Percentiles rank a stretch among this genome's conserved stretches.
These are phyloP conservation scores for Yamadazyma trypodendri DNA, from an alignment of 1,139 yeast species.

Conservation along the genomic window DNA sequence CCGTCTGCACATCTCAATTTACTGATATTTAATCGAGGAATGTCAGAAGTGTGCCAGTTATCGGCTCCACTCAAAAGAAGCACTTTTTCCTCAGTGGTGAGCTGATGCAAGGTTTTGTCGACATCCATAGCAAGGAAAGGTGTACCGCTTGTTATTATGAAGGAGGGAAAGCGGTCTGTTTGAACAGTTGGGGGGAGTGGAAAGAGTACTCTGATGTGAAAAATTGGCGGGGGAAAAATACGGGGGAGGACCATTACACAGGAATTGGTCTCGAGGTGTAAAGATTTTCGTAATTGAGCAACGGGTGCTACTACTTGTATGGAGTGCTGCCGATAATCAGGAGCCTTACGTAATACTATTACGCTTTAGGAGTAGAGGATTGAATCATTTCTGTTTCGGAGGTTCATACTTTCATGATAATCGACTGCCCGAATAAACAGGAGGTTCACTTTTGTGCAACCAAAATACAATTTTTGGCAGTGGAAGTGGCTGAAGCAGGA, in stretches of 20 bases:
- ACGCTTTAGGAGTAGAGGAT: too few relatives aligned
- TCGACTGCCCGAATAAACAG: too few relatives aligned
- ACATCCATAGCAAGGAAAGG: slow-evolving; percentile 26
- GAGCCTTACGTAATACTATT: too few relatives aligned
- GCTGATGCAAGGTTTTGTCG: slow-evolving; percentile 38
- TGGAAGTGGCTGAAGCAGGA: slow-evolving; percentile 57
- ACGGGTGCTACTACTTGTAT: too few relatives aligned
- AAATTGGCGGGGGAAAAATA: slow-evolving; percentile 1
- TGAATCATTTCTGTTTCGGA: too few relatives aligned
- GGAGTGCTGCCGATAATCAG: too few relatives aligned
- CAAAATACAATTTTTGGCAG: slow-evolving; percentile 35
- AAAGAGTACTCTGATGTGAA: too few relatives aligned
- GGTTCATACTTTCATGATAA: too few relatives aligned
- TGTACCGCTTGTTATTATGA: background rate
- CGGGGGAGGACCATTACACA: slow-evolving; percentile 4
- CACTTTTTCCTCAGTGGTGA: slow-evolving; percentile 48
- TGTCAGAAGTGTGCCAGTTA: slow-evolving; percentile 54
- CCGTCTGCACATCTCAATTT: slow-evolving; percentile 31
- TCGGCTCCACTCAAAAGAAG: slow-evolving; percentile 47
- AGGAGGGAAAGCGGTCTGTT: background rate
- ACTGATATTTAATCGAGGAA: slow-evolving; percentile 43
- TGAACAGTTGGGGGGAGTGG: too few relatives aligned
- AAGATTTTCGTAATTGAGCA: slow-evolving; percentile 7
- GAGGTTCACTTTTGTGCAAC: slow-evolving; percentile 4
- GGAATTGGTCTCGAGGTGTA: slow-evolving; percentile 4